Evolutionary conservation across 2,329 filamentous ascomycete genomes (phyloP).

Genomic region (Pestalotiopsis sp.): DNA sequence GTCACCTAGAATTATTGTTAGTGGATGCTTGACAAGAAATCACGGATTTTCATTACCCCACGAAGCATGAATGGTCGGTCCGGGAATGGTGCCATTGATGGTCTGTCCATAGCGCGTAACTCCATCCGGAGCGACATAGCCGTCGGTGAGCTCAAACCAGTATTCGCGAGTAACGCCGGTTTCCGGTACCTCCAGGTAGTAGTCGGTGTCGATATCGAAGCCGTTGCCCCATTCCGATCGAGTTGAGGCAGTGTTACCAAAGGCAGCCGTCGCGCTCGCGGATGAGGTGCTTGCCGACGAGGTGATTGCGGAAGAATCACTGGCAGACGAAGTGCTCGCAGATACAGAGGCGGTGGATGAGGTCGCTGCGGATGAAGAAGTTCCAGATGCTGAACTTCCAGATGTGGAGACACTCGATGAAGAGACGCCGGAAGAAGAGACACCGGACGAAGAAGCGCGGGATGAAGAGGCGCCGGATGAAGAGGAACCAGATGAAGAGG

Average conservation of each 20-base stretch:
- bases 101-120: conserved; percentile 42
- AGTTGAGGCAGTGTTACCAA: conserved; percentile 8
- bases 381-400: not conserved
- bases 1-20: conserved; percentile 7
- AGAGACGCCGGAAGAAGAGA: not conserved
- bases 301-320: not conserved
- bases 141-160: conserved; percentile 44
- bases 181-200: conserved; percentile 39
- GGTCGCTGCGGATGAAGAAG: not conserved
- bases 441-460: not conserved
- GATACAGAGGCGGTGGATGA: not conserved
- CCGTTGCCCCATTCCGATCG: conserved; percentile 36
- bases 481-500: not conserved
- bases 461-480: not conserved
- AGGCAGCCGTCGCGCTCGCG: not conserved
- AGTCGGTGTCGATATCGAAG: conserved; percentile 50
- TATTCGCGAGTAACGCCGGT: conserved; percentile 55
- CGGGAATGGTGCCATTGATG: conserved; percentile 61
- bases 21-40: not conserved
- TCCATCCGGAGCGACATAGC: conserved; percentile 48
- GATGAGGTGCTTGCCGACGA: not conserved
- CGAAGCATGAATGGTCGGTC: conserved; percentile 57
- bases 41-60: conserved; percentile 42
- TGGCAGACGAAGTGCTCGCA: not conserved
- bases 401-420: not conserved